Base-by-base conservation (phyloP, 2,329 filamentous ascomycete species). In the Rutstroemia sp. region DNA sequence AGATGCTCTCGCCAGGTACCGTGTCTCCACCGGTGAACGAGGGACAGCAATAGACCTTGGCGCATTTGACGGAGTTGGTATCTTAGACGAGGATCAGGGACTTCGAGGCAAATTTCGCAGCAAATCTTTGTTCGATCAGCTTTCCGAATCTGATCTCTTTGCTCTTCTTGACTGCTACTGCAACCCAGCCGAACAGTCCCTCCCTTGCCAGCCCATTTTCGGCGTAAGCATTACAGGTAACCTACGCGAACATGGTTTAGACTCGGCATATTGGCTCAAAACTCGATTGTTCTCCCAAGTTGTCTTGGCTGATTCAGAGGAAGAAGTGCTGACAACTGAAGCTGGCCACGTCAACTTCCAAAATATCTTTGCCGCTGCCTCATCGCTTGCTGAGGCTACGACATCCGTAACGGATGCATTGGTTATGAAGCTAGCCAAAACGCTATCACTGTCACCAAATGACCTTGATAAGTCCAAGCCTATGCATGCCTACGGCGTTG, bases 401-500 rank as follows among this genome's bases (percentile, higher is more conserved):
- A n/a, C 16, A 3, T 6, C 17, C 16, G 39, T 42, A 14, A 19
- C 39, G 14, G 39, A 42, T 42, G 16, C 4, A n/a, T 42, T 42
- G 39, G 9, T n/a, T 7, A 42, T n/a, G 16, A 42, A 42, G 17
- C 39, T 42, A 14, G 21, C 44, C 44, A 46, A 46, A 21, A 14
- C 12, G 12, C 44, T 23, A 19, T 14, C 12, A n/a, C 6, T 46
- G 8, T 46, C 21, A 23, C 17, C 2, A 14, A 7, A 19, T 16
- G 12, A 23, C 19, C 12, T 46, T 46, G 17, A 46, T 21, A 19
- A 2, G 8, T 19, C 17, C 17, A 46, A 46, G n/a, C n/a, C 17
- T 9, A 34, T 48, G 14, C 14, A n/a, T 30, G 21, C 21, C 7
- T 78, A 78, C 52, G 78, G 78, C 0, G 74, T 80, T 6, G 78